phyloP scores from a whole-genome alignment of 352 stramenopile species.

The Pythium dissimile region DNA sequence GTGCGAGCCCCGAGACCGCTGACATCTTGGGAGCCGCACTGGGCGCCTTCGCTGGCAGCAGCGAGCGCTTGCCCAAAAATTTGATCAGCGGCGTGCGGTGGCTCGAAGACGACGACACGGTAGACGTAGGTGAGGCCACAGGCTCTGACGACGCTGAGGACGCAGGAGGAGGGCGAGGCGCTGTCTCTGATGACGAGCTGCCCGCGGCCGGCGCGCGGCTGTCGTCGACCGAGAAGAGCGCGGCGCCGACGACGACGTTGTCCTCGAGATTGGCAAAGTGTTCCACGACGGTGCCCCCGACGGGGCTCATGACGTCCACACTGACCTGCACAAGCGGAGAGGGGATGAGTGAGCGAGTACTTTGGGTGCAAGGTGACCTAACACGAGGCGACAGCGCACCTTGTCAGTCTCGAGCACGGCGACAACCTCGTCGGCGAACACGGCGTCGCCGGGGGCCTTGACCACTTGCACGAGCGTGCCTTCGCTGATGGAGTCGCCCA shows the following conservation, averaged over 20 bases:
- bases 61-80: constrained; percentile 69
- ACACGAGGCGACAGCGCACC: constrained; percentile 65
- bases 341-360: no score
- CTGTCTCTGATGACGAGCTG: no score
- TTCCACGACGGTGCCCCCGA: constrained; percentile 91
- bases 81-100: constrained; percentile 60
- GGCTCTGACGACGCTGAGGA: constrained; percentile 11
- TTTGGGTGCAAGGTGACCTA: no score
- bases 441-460: constrained; percentile 90
- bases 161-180: neutral
- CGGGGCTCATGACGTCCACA: constrained; percentile 88
- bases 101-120: constrained; percentile 25
- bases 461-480: constrained; percentile 96
- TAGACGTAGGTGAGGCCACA: constrained; percentile 1
- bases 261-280: constrained; percentile 94
- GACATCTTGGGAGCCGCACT: constrained; percentile 22
- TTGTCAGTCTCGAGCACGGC: constrained; percentile 99
- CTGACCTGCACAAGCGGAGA: constrained; percentile 56
- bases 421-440: constrained; percentile 96
- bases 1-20: constrained; percentile 18
- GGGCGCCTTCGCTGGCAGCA: constrained; percentile 42
- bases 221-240: constrained; percentile 94
- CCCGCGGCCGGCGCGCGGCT: constrained; percentile 32
- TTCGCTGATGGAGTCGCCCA: constrained; percentile 97
- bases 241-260: constrained; percentile 93